Percentiles rank a stretch among this genome's conserved stretches.
These are phyloP conservation scores for Trametes cinnabarina DNA, from an alignment of 768 basidiomycete species.

Conservation along the genomic window DNA sequence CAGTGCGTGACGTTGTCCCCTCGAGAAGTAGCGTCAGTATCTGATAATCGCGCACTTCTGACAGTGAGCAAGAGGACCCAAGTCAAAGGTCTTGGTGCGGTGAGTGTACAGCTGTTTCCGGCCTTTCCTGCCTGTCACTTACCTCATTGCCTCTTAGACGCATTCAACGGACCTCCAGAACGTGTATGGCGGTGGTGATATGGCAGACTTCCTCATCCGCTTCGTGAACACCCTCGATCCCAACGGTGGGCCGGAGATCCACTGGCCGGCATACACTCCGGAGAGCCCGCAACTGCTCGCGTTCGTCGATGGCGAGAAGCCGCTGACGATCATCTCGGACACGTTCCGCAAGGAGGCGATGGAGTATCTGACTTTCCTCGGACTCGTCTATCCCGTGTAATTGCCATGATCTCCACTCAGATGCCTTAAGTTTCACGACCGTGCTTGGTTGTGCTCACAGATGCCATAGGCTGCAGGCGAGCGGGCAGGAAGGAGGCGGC, in stretches of 20 bases:
- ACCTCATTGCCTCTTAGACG: slow-evolving; percentile 28
- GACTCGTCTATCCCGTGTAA: not conserved
- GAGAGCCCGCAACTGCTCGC: slow-evolving; percentile 38
- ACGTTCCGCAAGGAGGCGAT: slow-evolving; percentile 43
- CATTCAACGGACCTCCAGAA: slow-evolving; percentile 45
- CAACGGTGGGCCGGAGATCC: slow-evolving; percentile 34
- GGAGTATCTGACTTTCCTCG: not conserved
- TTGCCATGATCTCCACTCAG: not conserved
- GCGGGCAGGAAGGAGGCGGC: not conserved
- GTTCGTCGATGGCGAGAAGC: slow-evolving; percentile 37
- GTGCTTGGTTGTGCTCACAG: not conserved
- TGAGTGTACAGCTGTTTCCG: not conserved
- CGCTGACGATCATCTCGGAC: slow-evolving; percentile 39
- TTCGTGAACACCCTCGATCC: slow-evolving; percentile 42
- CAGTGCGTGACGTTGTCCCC: slow-evolving; percentile 29
- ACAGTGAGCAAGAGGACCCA: not conserved
- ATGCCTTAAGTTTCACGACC: not conserved
- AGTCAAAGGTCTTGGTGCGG: not conserved
- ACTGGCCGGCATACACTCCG: slow-evolving; percentile 45
- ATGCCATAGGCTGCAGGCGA: too few relatives aligned
- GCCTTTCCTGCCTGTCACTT: not conserved
- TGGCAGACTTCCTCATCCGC: slow-evolving; percentile 45
- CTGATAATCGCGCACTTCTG: too few relatives aligned
- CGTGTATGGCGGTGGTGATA: slow-evolving; percentile 41
- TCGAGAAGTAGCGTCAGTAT: too few relatives aligned